Evolutionary conservation across 2,329 filamentous ascomycete species (phyloP).

Genomic region (Sporothrix curviconia): DNA sequence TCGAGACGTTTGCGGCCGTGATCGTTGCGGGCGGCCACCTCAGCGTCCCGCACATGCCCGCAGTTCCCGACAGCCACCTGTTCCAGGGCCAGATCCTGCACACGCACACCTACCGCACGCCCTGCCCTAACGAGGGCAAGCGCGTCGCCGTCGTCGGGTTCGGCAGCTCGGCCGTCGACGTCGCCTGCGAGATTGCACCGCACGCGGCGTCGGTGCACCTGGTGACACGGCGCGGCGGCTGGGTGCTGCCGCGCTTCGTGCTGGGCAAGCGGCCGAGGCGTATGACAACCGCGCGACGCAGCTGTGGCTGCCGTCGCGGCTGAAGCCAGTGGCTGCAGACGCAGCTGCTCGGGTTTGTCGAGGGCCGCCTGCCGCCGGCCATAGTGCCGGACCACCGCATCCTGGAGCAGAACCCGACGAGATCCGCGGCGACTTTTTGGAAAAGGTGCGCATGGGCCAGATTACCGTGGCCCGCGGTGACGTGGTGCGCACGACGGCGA

Average conservation of each 20-base stretch:
- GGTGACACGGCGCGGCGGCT: conserved; percentile 32
- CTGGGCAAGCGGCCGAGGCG: conserved; percentile 30
- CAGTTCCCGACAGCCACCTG: conserved; percentile 25
- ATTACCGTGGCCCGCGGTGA: conserved; percentile 29
- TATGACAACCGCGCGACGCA: conserved; percentile 29
- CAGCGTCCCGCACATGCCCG: conserved; percentile 23
- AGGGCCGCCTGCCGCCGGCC: conserved; percentile 27
- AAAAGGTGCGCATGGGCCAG: conserved; percentile 27
- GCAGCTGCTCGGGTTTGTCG: conserved; percentile 25
- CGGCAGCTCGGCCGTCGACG: conserved; percentile 34
- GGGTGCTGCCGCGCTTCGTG: conserved; percentile 33
- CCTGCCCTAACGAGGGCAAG: conserved; percentile 30
- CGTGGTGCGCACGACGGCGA: conserved; percentile 24
- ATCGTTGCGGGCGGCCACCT: conserved; percentile 31
- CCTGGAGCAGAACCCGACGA: conserved; percentile 29
- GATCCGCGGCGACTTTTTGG: conserved; percentile 29
- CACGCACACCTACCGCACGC: conserved; percentile 32
- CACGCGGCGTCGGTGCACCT: conserved; percentile 30
- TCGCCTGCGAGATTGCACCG: conserved; percentile 31
- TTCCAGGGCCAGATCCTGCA: conserved; percentile 32
- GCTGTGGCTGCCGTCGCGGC: conserved; percentile 23
- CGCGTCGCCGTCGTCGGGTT: conserved; percentile 32
- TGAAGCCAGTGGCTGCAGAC: conserved; percentile 28
- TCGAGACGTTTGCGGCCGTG: conserved; percentile 27
- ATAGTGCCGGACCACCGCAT: conserved; percentile 30